Conservation (phyloP, 2,329 filamentous ascomycete species). For the Colletotrichum cordylinicola region DNA sequence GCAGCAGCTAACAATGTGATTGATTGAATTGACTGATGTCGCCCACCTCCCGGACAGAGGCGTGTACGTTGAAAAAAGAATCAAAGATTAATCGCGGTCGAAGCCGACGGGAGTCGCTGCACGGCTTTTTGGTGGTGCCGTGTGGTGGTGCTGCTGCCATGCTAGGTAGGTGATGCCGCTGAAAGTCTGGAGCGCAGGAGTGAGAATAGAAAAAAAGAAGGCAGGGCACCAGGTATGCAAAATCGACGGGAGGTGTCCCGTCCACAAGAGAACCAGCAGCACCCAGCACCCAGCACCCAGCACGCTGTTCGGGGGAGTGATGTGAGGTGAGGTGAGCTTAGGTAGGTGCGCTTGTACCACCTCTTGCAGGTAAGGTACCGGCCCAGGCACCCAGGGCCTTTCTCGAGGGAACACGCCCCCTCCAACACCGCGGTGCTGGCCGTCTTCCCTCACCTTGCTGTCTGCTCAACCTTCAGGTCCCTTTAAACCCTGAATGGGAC, state of each 20-base stretch:
- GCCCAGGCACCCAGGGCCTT: not conserved
- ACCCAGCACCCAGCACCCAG: not conserved
- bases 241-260: not conserved
- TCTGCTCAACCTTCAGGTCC: conserved; percentile 1
- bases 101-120: not conserved
- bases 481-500: not conserved
- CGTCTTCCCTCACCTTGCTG: not conserved
- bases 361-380: conserved; percentile 6
- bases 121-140: not conserved
- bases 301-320: not conserved
- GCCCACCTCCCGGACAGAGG: conserved; percentile 4
- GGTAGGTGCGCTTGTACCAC: conserved; percentile 16
- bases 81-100: not conserved
- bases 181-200: not conserved
- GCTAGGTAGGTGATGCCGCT: not conserved
- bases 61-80: not conserved
- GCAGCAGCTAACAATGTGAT: not conserved
- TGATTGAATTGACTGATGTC: not conserved
- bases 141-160: not conserved
- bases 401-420: conserved; percentile 7
- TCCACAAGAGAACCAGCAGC: not conserved
- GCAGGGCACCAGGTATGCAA: not conserved
- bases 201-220: not conserved
- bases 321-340: not conserved
- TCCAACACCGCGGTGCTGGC: not conserved